These are phyloP conservation scores for Alternaria burnsii DNA, from an alignment of 2,329 filamentous ascomycete species.

Conservation along the genomic window DNA sequence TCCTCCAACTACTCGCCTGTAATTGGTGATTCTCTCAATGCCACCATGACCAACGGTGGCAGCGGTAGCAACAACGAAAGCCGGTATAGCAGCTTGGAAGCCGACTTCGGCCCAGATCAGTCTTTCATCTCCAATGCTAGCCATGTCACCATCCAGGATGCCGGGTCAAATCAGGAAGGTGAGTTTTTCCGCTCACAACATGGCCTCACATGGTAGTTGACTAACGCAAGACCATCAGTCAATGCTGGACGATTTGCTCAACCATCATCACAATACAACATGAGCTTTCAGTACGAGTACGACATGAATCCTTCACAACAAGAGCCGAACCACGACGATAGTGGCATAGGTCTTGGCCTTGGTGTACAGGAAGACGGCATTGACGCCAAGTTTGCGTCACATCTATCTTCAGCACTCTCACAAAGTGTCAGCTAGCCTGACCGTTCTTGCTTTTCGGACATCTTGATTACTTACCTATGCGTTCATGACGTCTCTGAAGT, in stretches of 20 bases:
- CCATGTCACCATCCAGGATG: conserved; percentile 35
- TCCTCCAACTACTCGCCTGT: conserved; percentile 39
- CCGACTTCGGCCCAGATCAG: conserved; percentile 46
- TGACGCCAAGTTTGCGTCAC: conserved; percentile 44
- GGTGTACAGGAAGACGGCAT: conserved; percentile 47
- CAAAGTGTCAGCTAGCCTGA: conserved; percentile 31
- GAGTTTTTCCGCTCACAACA: conserved; percentile 25
- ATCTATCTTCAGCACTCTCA: conserved; percentile 33
- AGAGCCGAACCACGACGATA: conserved; percentile 47
- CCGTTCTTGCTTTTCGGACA: conserved; percentile 13
- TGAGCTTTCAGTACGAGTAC: conserved; percentile 47
- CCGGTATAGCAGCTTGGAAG: conserved; percentile 50
- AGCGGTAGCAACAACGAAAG: conserved; percentile 51
- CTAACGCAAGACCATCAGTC: conserved; percentile 49
- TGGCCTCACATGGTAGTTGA: conserved; percentile 36
- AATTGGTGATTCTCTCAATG: conserved; percentile 41
- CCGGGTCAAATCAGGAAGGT: conserved; percentile 41
- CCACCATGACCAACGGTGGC: conserved; percentile 43
- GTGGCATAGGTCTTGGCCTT: conserved; percentile 47
- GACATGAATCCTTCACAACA: conserved; percentile 43
- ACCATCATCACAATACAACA: conserved; percentile 39
- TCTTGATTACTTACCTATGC: conserved; percentile 15
- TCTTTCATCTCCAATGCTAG: conserved; percentile 44
- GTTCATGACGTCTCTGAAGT: conserved; percentile 17
- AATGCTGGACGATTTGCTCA: conserved; percentile 45